Evolutionary conservation across 2,329 filamentous ascomycete species (phyloP).

Genomic region (Capronia coronata): DNA sequence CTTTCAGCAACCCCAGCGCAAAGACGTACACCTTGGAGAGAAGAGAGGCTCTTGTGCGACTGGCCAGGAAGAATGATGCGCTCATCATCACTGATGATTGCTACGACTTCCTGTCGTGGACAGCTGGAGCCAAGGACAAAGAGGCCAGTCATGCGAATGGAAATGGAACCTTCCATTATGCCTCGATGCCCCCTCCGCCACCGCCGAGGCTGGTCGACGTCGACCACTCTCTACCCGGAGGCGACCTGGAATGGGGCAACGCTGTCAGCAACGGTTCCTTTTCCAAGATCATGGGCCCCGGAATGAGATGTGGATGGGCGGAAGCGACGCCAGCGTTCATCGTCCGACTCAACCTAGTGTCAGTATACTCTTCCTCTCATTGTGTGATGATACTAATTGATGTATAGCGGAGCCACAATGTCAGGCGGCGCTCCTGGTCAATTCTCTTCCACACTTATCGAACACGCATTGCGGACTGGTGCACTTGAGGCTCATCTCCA

Average conservation of each 20-base stretch:
- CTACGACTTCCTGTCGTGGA: conserved; percentile 54
- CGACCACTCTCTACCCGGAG: conserved; percentile 31
- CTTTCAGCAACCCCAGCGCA: conserved; percentile 72
- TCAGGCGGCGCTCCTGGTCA: conserved; percentile 56
- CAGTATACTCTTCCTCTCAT: not conserved
- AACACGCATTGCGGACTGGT: conserved; percentile 47
- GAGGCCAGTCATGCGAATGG: conserved; percentile 52
- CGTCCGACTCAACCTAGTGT: conserved; percentile 5
- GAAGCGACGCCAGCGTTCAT: conserved; percentile 48
- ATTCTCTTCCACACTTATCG: conserved; percentile 50
- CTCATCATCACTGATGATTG: conserved; percentile 85
- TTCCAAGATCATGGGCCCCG: conserved; percentile 69
- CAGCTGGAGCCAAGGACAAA: conserved; percentile 58
- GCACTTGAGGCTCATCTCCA: conserved; percentile 49
- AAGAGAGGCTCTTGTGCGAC: conserved; percentile 57
- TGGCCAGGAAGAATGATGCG: conserved; percentile 71
- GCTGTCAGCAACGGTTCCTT: conserved; percentile 72
- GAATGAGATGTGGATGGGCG: conserved; percentile 69
- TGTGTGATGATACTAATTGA: conserved; percentile 1
- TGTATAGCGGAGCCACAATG: conserved; percentile 47
- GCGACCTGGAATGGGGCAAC: conserved; percentile 59
- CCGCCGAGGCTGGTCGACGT: conserved; percentile 11
- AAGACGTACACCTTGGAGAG: conserved; percentile 63
- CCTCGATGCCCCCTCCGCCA: conserved; percentile 48
- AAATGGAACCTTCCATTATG: conserved; percentile 29